Evolutionary conservation across 495 filamentous ascomycete genomes (phyloP).

Genomic region (Bacidia rubella): DNA sequence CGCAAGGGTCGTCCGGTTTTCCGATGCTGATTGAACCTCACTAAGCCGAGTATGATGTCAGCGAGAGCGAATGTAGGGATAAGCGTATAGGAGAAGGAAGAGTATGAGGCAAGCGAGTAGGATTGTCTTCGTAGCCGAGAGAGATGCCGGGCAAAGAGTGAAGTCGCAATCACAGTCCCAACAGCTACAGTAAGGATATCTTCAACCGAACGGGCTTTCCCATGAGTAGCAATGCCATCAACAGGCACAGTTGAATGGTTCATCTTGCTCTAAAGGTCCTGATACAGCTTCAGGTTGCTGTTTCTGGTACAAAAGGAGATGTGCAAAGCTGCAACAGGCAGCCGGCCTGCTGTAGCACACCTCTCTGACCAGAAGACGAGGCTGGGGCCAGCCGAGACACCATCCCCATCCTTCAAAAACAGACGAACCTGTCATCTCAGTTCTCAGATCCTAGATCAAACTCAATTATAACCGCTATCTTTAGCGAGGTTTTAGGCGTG

Average conservation of each 20-base stretch:
- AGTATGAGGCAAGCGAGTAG: not conserved
- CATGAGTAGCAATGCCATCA: not conserved
- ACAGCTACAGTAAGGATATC: not conserved
- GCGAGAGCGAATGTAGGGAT: not conserved
- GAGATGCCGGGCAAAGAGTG: not conserved
- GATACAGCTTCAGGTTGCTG: too few relatives aligned
- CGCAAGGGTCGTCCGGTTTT: not conserved
- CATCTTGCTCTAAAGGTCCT: not conserved
- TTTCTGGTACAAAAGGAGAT: too few relatives aligned
- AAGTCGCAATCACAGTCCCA: not conserved
- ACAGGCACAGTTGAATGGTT: not conserved
- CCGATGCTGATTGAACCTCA: not conserved
- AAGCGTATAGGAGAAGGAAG: not conserved
- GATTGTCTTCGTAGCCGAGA: not conserved
- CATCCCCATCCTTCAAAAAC: too few relatives aligned
- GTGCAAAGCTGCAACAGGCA: too few relatives aligned
- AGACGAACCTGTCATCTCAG: too few relatives aligned
- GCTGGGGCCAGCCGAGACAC: too few relatives aligned
- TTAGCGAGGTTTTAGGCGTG: too few relatives aligned
- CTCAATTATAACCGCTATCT: too few relatives aligned
- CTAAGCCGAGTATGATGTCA: not conserved
- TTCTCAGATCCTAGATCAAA: too few relatives aligned
- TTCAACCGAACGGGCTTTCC: not conserved
- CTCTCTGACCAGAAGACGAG: too few relatives aligned
- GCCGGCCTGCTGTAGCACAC: too few relatives aligned